A percentile compares a stretch with the other conserved stretches of the same genome.
Conservation (phyloP, 257 asterid species). For the Plantago major region DNA sequence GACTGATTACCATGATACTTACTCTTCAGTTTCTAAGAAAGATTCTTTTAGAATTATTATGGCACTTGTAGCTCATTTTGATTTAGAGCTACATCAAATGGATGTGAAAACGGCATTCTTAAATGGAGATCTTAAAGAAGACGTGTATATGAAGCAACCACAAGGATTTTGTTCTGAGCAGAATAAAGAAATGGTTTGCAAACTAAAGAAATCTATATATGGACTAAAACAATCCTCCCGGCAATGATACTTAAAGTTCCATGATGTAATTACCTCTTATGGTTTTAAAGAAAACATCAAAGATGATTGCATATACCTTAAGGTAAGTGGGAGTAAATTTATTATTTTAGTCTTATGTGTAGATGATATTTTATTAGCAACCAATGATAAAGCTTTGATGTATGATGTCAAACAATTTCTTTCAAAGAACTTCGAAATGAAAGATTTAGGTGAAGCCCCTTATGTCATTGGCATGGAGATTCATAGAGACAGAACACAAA, state of each 20-base stretch:
- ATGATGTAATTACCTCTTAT: neutral
- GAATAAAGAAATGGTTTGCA: neutral
- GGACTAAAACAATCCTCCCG: slow-evolving; percentile 3
- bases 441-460: neutral
- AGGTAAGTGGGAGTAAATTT: neutral
- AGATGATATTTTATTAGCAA: neutral
- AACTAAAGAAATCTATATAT: slow-evolving; percentile 4
- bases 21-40: neutral
- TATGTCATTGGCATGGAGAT: slow-evolving; percentile 3
- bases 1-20: neutral
- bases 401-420: neutral
- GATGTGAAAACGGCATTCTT: slow-evolving; percentile 3
- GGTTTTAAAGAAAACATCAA: neutral
- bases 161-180: neutral
- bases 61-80: slow-evolving; percentile 8
- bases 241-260: neutral
- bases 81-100: slow-evolving; percentile 2
- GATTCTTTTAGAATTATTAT: neutral
- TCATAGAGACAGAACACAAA: neutral
- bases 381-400: neutral
- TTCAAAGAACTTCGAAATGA: slow-evolving; percentile 1
- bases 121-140: too few species aligned
- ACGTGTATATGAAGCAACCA: neutral
- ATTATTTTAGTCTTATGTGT: neutral
- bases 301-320: slow-evolving; percentile 3